Evolutionary conservation across 2,329 filamentous ascomycete species (phyloP).

Genomic region (Phaeomoniella chlamydospora): DNA sequence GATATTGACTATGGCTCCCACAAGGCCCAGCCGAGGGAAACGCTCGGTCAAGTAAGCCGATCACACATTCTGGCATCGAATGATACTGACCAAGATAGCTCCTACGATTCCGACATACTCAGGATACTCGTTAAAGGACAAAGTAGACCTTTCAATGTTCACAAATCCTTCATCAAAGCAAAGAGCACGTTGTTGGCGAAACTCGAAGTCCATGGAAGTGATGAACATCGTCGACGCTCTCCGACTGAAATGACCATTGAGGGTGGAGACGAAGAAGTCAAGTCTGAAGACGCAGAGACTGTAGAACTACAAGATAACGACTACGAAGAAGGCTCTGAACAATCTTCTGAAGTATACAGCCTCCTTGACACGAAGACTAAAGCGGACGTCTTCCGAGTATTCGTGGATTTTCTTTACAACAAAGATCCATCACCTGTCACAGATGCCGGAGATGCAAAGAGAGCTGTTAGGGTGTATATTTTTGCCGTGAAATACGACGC

Average conservation of each 20-base stretch:
- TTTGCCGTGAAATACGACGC: constrained; percentile 8
- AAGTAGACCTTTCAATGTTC: not conserved
- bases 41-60: not conserved
- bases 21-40: not conserved
- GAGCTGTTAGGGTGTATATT: constrained; percentile 7
- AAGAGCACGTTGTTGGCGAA: no score
- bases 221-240: no score
- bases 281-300: no score
- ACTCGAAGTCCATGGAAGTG: no score
- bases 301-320: not conserved
- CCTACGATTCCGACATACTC: not conserved
- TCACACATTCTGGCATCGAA: no score
- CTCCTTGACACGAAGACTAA: constrained; percentile 2
- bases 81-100: no score
- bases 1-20: not conserved
- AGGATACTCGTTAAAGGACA: not conserved
- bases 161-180: not conserved
- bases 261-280: not conserved
- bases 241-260: no score
- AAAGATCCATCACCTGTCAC: constrained; percentile 1
- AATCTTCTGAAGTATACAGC: not conserved
- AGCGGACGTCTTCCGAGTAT: constrained; percentile 6
- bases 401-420: constrained; percentile 10
- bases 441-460: constrained; percentile 1
- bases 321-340: not conserved